Base-by-base conservation (phyloP, 1,139 yeast species). In the Zygosaccharomyces pseudobailii region DNA sequence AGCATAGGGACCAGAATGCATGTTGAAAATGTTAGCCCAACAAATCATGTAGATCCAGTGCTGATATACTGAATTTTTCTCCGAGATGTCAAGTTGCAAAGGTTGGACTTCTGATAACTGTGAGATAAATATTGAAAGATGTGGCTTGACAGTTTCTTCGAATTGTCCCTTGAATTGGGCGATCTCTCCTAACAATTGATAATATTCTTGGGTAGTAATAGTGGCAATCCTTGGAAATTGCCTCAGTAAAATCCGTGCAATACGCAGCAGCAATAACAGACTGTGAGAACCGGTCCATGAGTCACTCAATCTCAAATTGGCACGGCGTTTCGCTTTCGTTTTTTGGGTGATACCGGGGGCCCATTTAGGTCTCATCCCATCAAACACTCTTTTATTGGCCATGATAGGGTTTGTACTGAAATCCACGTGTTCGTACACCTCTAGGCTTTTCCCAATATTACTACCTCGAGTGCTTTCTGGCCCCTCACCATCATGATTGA, bases 1-100 rank as follows among this genome's bases (percentile, higher is more conserved):
- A 21, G 44, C 43, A 36, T 56, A 57, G 25, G 51, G 48, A 4
- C 51, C 54, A 25, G 61, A 51, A 47, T 67, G 64, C 22, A 60
- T 52, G 48, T 76, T 74, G 60, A 78, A 87, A 0, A 87, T 74
- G 45, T 75, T 72, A 1, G 84, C 79, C 82, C 89, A 87, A 30
- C 87, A 61, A 13, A 85, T 69, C 10, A 86, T 77, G 39, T 77
- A 73, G 61, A 87, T 83, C 96, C 96, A 88, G 0, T 90, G 89
- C 33, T 86, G 70, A 0, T 92, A 79, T 6, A 75, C 58, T 3
- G 36, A 19, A 32, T 55, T 54, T 17, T 36, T 21, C 38, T 71
- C 70, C 39, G 78, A 76, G 92, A 95, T 85, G 9, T 67, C 64
- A 53, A 86, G 82, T 45, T 64, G 69, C 51, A 84, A 69, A 3